phyloP scores from a whole-genome alignment of 306 rosid species.

The Chamaecrista fasciculata region DNA sequence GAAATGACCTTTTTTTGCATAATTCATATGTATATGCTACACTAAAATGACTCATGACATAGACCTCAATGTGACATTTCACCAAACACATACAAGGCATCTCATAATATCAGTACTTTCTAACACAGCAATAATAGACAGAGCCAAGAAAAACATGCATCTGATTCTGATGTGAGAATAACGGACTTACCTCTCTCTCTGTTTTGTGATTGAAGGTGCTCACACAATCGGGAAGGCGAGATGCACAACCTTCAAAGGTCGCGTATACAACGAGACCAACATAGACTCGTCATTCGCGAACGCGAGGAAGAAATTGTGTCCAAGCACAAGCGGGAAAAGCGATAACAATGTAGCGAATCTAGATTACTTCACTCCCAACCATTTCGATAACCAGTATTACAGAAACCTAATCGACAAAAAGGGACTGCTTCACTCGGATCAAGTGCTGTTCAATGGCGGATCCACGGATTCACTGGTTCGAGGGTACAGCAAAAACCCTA shows the following conservation, averaged over 20 bases:
- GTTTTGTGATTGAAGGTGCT: constrained; percentile 45
- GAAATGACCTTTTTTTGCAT: no score
- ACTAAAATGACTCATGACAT: no score
- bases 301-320: constrained; percentile 44
- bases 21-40: no score
- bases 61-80: constrained; percentile 17
- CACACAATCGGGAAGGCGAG: constrained; percentile 79
- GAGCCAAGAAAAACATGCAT: no score
- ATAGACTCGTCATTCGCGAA: constrained; percentile 59
- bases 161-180: no score
- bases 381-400: constrained; percentile 66
- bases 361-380: constrained; percentile 47
- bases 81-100: constrained; percentile 2
- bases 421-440: constrained; percentile 82
- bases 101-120: no score
- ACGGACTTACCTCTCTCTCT: no score
- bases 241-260: constrained; percentile 54
- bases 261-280: constrained; percentile 53
- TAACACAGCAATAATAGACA: no score
- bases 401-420: constrained; percentile 51
- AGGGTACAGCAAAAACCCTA: constrained; percentile 33
- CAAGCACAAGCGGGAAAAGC: constrained; percentile 41
- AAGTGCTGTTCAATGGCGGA: constrained; percentile 59
- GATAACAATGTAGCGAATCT: constrained; percentile 54
- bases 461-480: constrained; percentile 64